Percentiles rank a stretch among this genome's conserved stretches.
Evolutionary conservation across 2,329 filamentous ascomycete genomes (phyloP).

Genomic region (Fusarium sarcochroum): DNA sequence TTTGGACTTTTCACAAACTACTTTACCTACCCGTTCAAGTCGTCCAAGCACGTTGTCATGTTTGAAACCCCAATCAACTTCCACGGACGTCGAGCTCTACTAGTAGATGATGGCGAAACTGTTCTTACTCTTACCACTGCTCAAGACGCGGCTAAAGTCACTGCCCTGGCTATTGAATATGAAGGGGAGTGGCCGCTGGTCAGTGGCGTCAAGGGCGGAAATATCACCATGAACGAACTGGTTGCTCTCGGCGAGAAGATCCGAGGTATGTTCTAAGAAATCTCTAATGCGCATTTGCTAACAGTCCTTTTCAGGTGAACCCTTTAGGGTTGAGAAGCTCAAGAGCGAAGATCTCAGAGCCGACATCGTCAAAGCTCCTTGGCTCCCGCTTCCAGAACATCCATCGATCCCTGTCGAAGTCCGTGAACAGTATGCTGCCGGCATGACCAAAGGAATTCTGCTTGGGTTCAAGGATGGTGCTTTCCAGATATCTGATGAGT

Average conservation of each 20-base stretch:
- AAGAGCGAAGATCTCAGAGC: conserved; percentile 40
- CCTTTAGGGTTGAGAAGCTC: conserved; percentile 39
- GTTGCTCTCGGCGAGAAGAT: conserved; percentile 58
- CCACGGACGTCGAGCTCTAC: conserved; percentile 58
- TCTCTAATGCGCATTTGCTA: fast-evolving
- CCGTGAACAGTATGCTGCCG: conserved; percentile 17
- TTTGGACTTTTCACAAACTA: conserved; percentile 69
- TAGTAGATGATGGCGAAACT: conserved; percentile 60
- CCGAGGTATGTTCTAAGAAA: conserved; percentile 33
- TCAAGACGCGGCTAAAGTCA: conserved; percentile 58
- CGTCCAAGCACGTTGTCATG: conserved; percentile 59
- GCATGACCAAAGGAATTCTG: conserved; percentile 15
- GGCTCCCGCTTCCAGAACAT: conserved; percentile 34
- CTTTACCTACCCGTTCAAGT: conserved; percentile 64
- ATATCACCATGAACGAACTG: conserved; percentile 54
- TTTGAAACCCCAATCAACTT: conserved; percentile 58
- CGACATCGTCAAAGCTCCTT: conserved; percentile 45
- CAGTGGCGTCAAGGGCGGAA: conserved; percentile 59
- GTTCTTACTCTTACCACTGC: conserved; percentile 61
- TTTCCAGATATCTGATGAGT: conserved; percentile 58
- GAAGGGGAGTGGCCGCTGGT: conserved; percentile 59
- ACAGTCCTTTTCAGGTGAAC: conserved; percentile 22
- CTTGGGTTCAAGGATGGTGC: conserved; percentile 24
- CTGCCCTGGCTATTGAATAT: conserved; percentile 60
- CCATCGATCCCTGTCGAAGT: conserved; percentile 37